Evolutionary conservation across 1,284 basidiomycete species (phyloP).

Genomic region (Vanrija pseudolonga): DNA sequence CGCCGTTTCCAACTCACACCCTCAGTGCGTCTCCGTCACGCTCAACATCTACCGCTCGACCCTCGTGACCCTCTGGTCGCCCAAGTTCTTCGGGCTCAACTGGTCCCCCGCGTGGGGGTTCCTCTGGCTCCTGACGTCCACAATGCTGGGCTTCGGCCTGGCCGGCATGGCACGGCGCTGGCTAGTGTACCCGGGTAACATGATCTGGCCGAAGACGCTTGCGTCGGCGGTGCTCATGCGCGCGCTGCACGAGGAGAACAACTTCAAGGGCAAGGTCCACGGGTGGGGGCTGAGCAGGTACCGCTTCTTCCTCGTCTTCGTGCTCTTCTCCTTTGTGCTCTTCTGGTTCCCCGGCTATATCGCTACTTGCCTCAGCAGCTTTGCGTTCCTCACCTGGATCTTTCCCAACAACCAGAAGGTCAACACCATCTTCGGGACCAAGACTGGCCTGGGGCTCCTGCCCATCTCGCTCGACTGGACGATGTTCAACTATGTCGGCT

Average conservation of each 20-base stretch:
- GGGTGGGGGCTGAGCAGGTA: background rate
- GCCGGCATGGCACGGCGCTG: conserved; percentile 35
- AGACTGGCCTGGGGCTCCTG: conserved; percentile 15
- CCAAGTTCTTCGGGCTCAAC: conserved; percentile 22
- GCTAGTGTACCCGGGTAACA: conserved; percentile 39
- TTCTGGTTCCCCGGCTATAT: conserved; percentile 43
- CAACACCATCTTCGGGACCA: conserved; percentile 5
- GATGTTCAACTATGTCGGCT: background rate
- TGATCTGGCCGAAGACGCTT: conserved; percentile 51
- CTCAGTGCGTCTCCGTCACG: conserved; percentile 42
- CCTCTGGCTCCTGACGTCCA: background rate
- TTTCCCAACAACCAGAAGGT: conserved; percentile 33
- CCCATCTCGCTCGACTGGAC: conserved; percentile 23
- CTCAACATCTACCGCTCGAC: conserved; percentile 45
- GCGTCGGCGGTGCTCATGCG: conserved; percentile 48
- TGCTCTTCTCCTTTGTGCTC: conserved; percentile 6
- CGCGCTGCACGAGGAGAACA: conserved; percentile 48
- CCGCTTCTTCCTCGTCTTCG: background rate
- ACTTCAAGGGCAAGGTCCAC: too few species aligned
- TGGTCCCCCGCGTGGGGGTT: too few species aligned
- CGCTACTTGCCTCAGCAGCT: conserved; percentile 52
- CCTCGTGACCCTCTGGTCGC: conserved; percentile 21
- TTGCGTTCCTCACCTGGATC: conserved; percentile 60
- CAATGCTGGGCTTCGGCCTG: conserved; percentile 43
- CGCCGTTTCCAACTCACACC: too few species aligned